Base-by-base conservation (phyloP, 257 asterid genomes). In the Scutellaria minor region DNA sequence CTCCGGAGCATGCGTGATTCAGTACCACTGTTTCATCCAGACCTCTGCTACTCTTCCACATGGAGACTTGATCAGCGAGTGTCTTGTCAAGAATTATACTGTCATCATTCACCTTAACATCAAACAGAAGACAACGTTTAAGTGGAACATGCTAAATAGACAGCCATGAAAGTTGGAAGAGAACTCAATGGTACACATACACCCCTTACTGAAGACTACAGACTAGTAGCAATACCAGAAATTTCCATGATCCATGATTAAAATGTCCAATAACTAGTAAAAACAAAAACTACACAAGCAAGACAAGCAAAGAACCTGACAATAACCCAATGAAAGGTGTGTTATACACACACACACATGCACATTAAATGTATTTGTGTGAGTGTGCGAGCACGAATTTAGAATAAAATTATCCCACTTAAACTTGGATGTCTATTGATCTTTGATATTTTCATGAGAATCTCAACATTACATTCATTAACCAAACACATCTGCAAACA, bases 51-150 rank as follows among this genome's bases (percentile, higher is more conserved):
- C 88, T 88, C 90, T 95, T 95, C 99, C 99, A 95, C 1, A 66
- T 86, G 44, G 97, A 92, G 60, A 95, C 92, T 92, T 92, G 98
- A 84, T 92, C 99, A 50, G 96, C 92, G n/a, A 95, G 83, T 70
- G 98, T 95, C 85, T 92, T 92, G 86, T 95, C 98, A 54, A 88
- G 95, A 75, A 87, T 85, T 76, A 92, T 64, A 40, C 87, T 87
- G 70, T 92, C 98, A 82, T 94, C 99, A 69, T 86, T 85, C 85
- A 95, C 95, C 99, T 94, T 73, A 57, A 71, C 44, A 77, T 68
- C 51, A 67, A 68, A 40, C 8, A 40, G 18, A 8, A 27, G 39
- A 61, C 40, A 63, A 20, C 2, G 6, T 63, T 20, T 68, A 64
- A 57, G 68, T 9, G 4, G 70, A 31, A 6, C 58, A 5, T 24